Base-by-base conservation (phyloP, 257 asterid species). In the Rhazya stricta region DNA sequence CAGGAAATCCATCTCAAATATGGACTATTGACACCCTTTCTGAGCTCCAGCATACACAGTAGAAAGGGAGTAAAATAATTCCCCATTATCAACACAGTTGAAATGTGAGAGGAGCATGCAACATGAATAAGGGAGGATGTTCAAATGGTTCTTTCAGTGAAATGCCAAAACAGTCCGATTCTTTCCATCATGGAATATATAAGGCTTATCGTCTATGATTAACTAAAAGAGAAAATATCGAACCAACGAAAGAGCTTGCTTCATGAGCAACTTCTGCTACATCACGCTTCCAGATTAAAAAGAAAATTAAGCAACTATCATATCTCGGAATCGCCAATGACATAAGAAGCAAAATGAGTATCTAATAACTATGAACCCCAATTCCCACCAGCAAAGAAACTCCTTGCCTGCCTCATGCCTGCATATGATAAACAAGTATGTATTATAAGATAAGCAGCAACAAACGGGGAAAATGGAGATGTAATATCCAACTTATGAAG, bases 391-490 rank as follows among this genome's bases (percentile, higher is more conserved):
- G 48, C 43, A 60, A 27, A 13, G 48, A 43, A 46, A 42, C 13
- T 51, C 43, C 30, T 56, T 48, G 12, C 58, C 69, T 29, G 78
- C 75, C 25, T 79, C 72, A 79, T 30, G 82, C 78, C 82, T 79
- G 82, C 78, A 79, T 9, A 73, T 11, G 30, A 34, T 21, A 58
- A 42, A 48, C 67, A 23, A 72, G 65, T 53, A 61, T 58, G 65
- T 53, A 61, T 58, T 1, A 30, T 39, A 19, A 9, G 16, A 53
- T 18, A 3, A 27, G 45, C 51, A 53, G 27, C n/a, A n/a, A n/a
- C n/a, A n/a, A n/a, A n/a, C n/a, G n/a, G n/a, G n/a, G n/a, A n/a
- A n/a, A n/a, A n/a, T n/a, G n/a, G n/a, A n/a, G n/a, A n/a, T n/a
- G n/a, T n/a, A n/a, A n/a, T n/a, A n/a, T n/a, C 45, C 16, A 5